phyloP scores from a whole-genome alignment of 2,329 filamentous ascomycete genomes.

The Epichloe baconii region DNA sequence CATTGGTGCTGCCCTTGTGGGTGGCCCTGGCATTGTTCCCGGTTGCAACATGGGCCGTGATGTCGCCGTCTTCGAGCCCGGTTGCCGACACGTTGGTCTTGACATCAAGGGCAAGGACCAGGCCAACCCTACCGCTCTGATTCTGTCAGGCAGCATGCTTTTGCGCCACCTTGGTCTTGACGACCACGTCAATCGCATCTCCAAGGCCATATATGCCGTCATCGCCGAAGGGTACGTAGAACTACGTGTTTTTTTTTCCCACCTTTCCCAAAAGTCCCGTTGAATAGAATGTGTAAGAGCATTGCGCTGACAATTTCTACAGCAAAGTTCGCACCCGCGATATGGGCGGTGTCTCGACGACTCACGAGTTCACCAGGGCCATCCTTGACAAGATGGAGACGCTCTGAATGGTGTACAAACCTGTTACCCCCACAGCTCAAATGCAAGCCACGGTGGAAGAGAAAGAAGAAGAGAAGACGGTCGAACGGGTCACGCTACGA shows the following conservation, averaged over 20 bases:
- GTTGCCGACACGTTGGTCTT: conserved; percentile 96
- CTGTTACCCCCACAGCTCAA: background rate
- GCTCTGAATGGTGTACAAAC: conserved; percentile 31
- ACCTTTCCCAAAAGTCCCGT: background rate
- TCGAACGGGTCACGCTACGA: background rate
- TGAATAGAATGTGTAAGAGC: background rate
- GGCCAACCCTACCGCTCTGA: conserved; percentile 92
- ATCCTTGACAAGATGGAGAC: conserved; percentile 93
- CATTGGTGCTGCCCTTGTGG: conserved; percentile 93
- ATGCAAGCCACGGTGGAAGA: background rate
- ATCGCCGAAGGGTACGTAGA: conserved; percentile 76
- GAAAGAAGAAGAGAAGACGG: background rate
- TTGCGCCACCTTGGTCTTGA: conserved; percentile 93
- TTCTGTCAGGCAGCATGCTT: conserved; percentile 94
- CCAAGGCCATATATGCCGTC: conserved; percentile 63
- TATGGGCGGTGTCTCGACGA: conserved; percentile 85
- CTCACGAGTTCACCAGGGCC: conserved; percentile 88
- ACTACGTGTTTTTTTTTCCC: background rate
- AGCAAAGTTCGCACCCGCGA: conserved; percentile 84
- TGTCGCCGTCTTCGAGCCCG: conserved; percentile 95
- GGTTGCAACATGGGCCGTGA: conserved; percentile 99
- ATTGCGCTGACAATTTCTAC: conserved; percentile 26
- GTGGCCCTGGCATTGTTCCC: conserved; percentile 90
- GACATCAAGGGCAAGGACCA: conserved; percentile 99
- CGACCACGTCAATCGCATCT: conserved; percentile 96